Base-by-base conservation (phyloP, 768 basidiomycete genomes). In the Crucibulum laeve region DNA sequence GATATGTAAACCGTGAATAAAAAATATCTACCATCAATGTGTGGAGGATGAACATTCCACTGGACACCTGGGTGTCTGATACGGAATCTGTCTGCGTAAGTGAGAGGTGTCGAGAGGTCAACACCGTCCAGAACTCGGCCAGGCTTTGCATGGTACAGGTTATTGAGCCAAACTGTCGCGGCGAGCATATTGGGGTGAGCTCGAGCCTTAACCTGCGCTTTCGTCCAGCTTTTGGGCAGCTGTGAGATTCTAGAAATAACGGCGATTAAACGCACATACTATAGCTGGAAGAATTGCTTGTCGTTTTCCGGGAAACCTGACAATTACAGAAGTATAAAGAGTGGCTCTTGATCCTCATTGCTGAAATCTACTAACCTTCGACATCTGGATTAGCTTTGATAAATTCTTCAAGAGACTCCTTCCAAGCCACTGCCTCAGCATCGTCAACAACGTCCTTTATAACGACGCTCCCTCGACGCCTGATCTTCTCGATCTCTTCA, bases 231-330 rank as follows among this genome's bases (percentile, higher is more conserved):
- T 21, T 6, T 15, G 26, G 18, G 13, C 18, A 22, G 25, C 23
- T n/a, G 25, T 26, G 8, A 28, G 39, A 8, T 22, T n/a, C 17
- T 21, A 11, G 18, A 21, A 10, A 6, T 18, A 10, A 14, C 5
- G 5, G 5, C 10, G 13, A 25, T 28, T 6, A 42, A 42, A 14
- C 28, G 28, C 21, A 5, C 40, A 13, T 51, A 84, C 84, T 86
- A 87, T 38, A 87, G 74, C 53, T 79, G 65, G 61, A 82, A 87
- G 62, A 88, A 85, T 52, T 87, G 84, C 40, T 81, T 84, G 51
- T 87, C 63, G n/a, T 71, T 50, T 4, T 47, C 68, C 0, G 84
- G 82, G 24, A 69, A 42, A 14, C 82, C 80, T 83, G 21, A 43
- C 18, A 8, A 15, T n/a, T 19, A 34, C 35, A 36, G 8, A 19